Evolutionary conservation across 1,139 yeast genomes (phyloP).

Genomic region (Yamadazyma pseudoaaseri): DNA sequence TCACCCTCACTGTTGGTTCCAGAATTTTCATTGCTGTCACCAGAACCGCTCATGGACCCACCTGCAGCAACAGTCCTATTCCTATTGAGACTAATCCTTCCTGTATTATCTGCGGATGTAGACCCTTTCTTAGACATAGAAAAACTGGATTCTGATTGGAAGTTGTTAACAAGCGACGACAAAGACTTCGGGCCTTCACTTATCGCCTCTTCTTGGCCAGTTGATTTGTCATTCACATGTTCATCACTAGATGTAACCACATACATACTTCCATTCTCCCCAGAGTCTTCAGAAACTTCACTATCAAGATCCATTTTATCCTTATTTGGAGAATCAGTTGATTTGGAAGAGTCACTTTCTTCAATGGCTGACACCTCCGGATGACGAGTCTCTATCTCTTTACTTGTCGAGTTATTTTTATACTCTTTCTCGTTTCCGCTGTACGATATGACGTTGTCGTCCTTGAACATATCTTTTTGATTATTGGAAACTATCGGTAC

Average conservation of each 20-base stretch:
- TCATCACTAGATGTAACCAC: slow-evolving; percentile 16
- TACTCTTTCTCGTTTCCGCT: no score
- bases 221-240: slow-evolving; percentile 10
- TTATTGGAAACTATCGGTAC: slow-evolving; percentile 17
- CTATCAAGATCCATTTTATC: slow-evolving; percentile 14
- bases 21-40: not conserved
- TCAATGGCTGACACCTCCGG: not conserved
- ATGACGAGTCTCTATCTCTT: no score
- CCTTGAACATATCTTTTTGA: no score
- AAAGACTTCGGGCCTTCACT: not conserved
- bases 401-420: no score
- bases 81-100: not conserved
- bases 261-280: slow-evolving; percentile 9
- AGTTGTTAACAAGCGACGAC: not conserved
- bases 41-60: not conserved
- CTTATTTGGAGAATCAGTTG: not conserved
- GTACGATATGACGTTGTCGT: no score
- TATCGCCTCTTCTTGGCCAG: not conserved
- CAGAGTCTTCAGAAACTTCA: not conserved
- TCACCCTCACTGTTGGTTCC: slow-evolving; percentile 1
- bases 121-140: not conserved
- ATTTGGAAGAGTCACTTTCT: not conserved
- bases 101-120: not conserved
- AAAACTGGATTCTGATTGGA: not conserved
- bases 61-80: not conserved